Evolutionary conservation across 768 basidiomycete species (phyloP), one percentile per base, ranked within the genome.

Genomic region (Hericium erinaceus): DNA sequence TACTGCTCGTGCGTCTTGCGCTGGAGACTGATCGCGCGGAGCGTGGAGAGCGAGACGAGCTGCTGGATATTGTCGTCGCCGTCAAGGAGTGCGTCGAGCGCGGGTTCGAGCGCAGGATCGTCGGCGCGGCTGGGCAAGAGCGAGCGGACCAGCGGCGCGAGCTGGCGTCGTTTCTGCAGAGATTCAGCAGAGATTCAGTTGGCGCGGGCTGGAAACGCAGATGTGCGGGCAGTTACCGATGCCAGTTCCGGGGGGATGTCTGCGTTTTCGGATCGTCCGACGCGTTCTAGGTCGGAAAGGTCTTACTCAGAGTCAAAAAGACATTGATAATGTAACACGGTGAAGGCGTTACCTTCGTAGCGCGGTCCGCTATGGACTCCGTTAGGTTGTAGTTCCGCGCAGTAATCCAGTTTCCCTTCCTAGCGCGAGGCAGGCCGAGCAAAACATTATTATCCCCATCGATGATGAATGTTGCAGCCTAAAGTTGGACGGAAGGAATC

Each of bases 401-500:
- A 1, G 58, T 59, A 13, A 61, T 16, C 62, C 60, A 63, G 16
- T 51, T 26, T n/a, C 60, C 56, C 4, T 61, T 56, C 24, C 57
- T 48, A 18, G 50, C 58, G 5, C 52, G 52, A 15, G 60, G 60
- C 8, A 63, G 48, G 12, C 62, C 62, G 0, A 63, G 52, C 16
- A 63, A 39, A 11, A 63, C 39, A 33, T 59, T 57, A 48, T 61
- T 61, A 40, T 61, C 60, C 16, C 38, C 55, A 38, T 61, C 58
- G 22, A 61, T n/a, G 24, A 57, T 57, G 39, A 62, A 63, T 3
- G 60, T 63, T 16, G 62, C 62, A 4, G 48, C 49, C 62, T 63
- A 13, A 33, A 7, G 20, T 16, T 26, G n/a, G 33, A 33, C 56
- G 33, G 1, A 33, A 24, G 54, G 49, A 26, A 26, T 22, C 11